These are phyloP conservation scores for Fraxinus dipetala DNA, from an alignment of 305 asterid genomes.

Conservation along the genomic window DNA sequence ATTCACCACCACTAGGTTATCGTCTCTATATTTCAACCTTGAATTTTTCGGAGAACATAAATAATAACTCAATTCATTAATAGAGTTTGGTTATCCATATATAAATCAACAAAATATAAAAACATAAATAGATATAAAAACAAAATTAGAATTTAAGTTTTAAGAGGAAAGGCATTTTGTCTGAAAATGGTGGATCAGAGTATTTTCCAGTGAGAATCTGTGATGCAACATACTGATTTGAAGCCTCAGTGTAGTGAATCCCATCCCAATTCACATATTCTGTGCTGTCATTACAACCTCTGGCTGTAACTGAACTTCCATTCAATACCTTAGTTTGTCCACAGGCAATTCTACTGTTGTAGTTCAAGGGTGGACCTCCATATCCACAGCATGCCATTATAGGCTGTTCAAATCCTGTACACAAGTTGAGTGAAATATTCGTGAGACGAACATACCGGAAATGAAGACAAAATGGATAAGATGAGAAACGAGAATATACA, in stretches of 20 bases:
- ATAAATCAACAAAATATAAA: neutral
- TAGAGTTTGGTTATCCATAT: neutral
- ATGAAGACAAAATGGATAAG: neutral
- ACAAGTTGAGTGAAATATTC: neutral
- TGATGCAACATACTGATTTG: conserved; percentile 68
- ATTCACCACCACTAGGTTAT: neutral
- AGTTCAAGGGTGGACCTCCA: conserved; percentile 93
- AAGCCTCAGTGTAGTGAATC: conserved; percentile 94
- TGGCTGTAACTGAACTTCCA: conserved; percentile 69
- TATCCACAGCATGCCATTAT: conserved; percentile 84
- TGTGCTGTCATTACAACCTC: conserved; percentile 76
- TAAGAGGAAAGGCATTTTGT: conserved; percentile 78
- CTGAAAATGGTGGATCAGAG: conserved; percentile 78
- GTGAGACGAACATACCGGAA: neutral
- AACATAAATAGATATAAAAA: neutral
- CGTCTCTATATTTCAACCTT: neutral
- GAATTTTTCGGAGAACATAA: neutral
- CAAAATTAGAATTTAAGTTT: conserved; percentile 61
- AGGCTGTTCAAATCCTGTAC: conserved; percentile 83
- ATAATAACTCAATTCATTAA: neutral
- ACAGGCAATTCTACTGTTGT: conserved; percentile 67
- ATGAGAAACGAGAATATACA: neutral
- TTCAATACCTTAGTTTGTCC: conserved; percentile 74
- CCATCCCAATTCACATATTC: conserved; percentile 93
- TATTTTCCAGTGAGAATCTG: conserved; percentile 85